phyloP scores from a whole-genome alignment of 768 basidiomycete genomes.

The Strobilomyces confusus region DNA sequence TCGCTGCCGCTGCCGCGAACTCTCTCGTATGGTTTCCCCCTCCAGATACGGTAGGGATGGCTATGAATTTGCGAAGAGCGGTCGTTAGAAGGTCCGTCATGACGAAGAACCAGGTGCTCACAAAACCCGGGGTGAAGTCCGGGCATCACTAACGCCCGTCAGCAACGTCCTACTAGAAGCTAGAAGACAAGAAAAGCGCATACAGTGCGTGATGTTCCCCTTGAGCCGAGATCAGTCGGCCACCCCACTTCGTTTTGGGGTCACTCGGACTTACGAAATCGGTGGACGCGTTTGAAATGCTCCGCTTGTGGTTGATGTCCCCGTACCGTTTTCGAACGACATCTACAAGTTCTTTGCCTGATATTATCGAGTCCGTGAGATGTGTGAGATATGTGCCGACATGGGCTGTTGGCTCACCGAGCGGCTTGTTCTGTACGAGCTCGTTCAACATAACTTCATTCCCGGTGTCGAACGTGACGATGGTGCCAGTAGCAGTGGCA shows the following conservation, averaged over 20 bases:
- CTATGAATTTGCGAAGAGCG: conserved; percentile 32
- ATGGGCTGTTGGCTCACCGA: conserved; percentile 38
- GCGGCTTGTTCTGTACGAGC: conserved; percentile 61
- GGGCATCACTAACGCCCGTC: conserved; percentile 45
- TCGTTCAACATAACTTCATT: conserved; percentile 41
- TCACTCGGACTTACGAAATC: conserved; percentile 58
- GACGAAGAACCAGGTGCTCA: conserved; percentile 3
- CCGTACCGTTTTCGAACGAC: conserved; percentile 61
- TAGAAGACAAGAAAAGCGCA: neutral
- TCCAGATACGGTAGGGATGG: conserved; percentile 66
- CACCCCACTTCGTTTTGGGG: neutral
- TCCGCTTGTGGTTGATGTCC: conserved; percentile 58
- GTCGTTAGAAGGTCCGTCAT: neutral
- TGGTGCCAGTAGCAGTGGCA: conserved; percentile 62
- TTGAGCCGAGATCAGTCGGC: neutral
- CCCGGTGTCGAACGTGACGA: conserved; percentile 36
- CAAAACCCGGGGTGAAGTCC: conserved; percentile 68
- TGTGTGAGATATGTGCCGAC: neutral
- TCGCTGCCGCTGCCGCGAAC: conserved; percentile 63
- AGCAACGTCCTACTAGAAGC: neutral
- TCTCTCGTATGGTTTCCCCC: conserved; percentile 77
- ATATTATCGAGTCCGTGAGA: neutral
- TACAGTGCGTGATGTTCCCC: conserved; percentile 69
- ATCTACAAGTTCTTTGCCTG: conserved; percentile 63
- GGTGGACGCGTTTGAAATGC: conserved; percentile 69